phyloP scores from a whole-genome alignment of 805 yeast genomes.

The Candida mattraensis region DNA sequence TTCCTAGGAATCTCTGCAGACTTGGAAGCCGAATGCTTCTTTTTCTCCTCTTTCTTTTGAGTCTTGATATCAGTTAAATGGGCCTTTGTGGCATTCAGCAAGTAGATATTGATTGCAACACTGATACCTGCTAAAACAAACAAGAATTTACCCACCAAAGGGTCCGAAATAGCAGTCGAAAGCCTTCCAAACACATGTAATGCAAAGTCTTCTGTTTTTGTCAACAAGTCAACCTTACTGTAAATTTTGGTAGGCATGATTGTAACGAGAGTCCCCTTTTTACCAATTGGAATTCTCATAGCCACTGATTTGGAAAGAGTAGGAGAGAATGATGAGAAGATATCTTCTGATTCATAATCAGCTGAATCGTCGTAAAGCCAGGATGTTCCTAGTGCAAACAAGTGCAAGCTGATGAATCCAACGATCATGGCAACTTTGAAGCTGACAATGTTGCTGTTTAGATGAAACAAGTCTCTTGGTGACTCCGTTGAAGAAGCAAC shows the following conservation, averaged over 20 bases:
- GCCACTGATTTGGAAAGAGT: conserved; percentile 42
- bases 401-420: conserved; percentile 60
- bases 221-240: conserved; percentile 54
- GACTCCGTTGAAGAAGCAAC: conserved; percentile 47
- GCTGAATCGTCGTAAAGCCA: conserved; percentile 60
- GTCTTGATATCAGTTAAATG: conserved; percentile 38
- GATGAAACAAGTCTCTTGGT: conserved; percentile 33
- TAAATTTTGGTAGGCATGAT: conserved; percentile 57
- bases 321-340: conserved; percentile 27
- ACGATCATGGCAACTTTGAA: conserved; percentile 62
- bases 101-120: conserved; percentile 76
- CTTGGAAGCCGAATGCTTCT: conserved; percentile 13
- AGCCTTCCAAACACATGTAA: conserved; percentile 51
- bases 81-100: conserved; percentile 80
- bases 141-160: conserved; percentile 72
- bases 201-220: conserved; percentile 62
- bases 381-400: conserved; percentile 67
- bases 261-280: conserved; percentile 50
- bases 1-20: conserved; percentile 12
- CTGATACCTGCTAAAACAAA: conserved; percentile 73
- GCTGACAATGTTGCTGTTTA: conserved; percentile 45
- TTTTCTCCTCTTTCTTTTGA: conserved; percentile 9
- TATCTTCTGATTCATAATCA: conserved; percentile 27
- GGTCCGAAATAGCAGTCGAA: conserved; percentile 74
- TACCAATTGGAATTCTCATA: conserved; percentile 44